These are phyloP conservation scores for Sonneratia caseolaris DNA, from an alignment of 345 rosid genomes.

Conservation along the genomic window DNA sequence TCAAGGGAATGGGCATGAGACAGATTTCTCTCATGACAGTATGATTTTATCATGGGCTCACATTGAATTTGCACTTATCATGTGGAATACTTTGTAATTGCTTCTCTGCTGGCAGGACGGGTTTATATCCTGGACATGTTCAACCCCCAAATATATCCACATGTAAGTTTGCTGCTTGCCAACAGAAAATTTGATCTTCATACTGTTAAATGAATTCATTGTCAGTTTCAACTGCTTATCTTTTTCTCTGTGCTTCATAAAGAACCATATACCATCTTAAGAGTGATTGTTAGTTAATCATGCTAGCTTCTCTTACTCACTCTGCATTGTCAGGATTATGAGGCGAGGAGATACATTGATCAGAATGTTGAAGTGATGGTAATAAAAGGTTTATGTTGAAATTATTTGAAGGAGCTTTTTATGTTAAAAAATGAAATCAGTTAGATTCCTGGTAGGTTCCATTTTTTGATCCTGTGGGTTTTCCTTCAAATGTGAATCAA, in stretches of 20 bases:
- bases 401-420: neutral
- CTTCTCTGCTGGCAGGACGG: constrained; percentile 40
- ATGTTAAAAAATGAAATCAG: neutral
- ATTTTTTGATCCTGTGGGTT: neutral
- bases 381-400: constrained; percentile 1
- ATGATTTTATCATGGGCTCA: constrained; percentile 19
- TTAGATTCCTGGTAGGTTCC: neutral
- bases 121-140: constrained; percentile 85
- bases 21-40: constrained; percentile 73
- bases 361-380: constrained; percentile 83
- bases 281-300: neutral
- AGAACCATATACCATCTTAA: neutral
- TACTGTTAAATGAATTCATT: neutral
- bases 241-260: neutral
- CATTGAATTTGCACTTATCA: constrained; percentile 4
- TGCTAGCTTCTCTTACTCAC: neutral
- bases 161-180: constrained; percentile 38
- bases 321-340: constrained; percentile 43
- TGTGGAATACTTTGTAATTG: constrained; percentile 4
- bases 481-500: neutral
- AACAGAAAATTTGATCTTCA: neutral
- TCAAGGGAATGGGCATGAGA: constrained; percentile 98
- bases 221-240: neutral
- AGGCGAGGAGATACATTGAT: constrained; percentile 59
- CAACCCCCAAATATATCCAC: constrained; percentile 82